Base-by-base conservation (phyloP, 202 grass and related monocot species). In the Cymbopogon flexuosus region DNA sequence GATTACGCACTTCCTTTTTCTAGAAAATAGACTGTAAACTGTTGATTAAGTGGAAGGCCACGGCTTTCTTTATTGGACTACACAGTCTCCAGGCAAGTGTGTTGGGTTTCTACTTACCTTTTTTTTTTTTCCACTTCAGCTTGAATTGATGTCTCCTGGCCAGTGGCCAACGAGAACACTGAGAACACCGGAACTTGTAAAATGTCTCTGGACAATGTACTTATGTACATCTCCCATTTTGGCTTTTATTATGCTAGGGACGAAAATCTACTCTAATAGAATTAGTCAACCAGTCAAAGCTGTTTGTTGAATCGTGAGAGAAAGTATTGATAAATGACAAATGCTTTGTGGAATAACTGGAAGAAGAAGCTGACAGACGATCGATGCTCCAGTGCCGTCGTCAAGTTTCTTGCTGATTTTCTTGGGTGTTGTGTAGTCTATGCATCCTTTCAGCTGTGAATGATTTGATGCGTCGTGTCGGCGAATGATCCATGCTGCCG, bases 321-420 rank as follows among this genome's bases (percentile, higher is more conserved):
- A 42, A 60, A 31, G 2, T 3, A 7, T 75, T 2, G 8, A 3
- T 6, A 16, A 2, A 42, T 5, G 72, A 5, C 16, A 34, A 29
- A 14, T 40, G 65, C 65, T 63, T 63, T 37, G 65, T 64, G 73
- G 65, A 84, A 84, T 47, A 49, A 70, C 8, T 9, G 4, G 65
- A 16, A 52, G 30, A 70, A 68, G n/a, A 70, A 19, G 19, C 60
- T 14, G 27, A 49, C 39, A 61, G 19, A 19, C 54, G 12, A 61
- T 14, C 54, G 12, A 61, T 14, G 29, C 34, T 35, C 61, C 67
- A 16, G 54, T 16, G 8, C 5, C 34, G 15, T 14, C 14, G 33
- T 11, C 16, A 39, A 10, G 12, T 65, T 56, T 70, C 33, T 56
- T 12, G 4, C 3, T 54, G 19, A 65, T 63, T 84, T 72, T 12